Base-by-base conservation (phyloP, 345 rosid genomes). In the Theobroma cacao region DNA sequence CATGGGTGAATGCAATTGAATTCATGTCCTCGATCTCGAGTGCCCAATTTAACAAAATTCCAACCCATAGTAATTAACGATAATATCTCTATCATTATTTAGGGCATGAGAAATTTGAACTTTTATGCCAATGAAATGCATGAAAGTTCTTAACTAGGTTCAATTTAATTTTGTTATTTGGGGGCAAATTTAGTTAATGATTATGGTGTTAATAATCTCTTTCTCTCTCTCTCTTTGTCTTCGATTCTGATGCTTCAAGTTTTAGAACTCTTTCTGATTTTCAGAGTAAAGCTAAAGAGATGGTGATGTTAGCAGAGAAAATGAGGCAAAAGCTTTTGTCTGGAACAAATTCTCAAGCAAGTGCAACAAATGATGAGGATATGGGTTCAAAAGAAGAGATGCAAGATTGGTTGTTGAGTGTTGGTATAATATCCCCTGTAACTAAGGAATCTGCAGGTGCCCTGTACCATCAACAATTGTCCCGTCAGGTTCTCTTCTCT, bases 391-490 rank as follows among this genome's bases (percentile, higher is more conserved):
- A 91, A 85, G 96, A 95, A 81, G 98, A 94, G 82, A 92, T 94
- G 82, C 99, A 96, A 81, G 97, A 94, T 62, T 92, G 92, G 95
- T 82, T 96, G 88, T 80, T 94, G 88, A 96, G 99, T 74, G 93
- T 94, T 83, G 99, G 99, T 86, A 94, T 94, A 83, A 84, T 92
- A 81, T 94, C 99, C 31, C 99, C 98, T 0, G 99, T 94, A 59
- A 96, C 99, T 48, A 90, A 92, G 77, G 99, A 94, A 78, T 90
- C 98, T 74, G 99, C 99, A 0, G 98, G 98, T 47, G 99, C 98
- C 12, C 81, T 94, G 81, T 94, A 96, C 77, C 97, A 94, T 77
- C 98, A 94, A 82, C 97, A 94, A 74, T 78, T 92, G 80, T 89
- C 98, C 5, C 94, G 97, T 78, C 99, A 92, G 99, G 99, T 96